Evolutionary conservation across 441 rosid species (phyloP), one percentile per base, ranked within the genome.

Genomic region (Kokia cookei): DNA sequence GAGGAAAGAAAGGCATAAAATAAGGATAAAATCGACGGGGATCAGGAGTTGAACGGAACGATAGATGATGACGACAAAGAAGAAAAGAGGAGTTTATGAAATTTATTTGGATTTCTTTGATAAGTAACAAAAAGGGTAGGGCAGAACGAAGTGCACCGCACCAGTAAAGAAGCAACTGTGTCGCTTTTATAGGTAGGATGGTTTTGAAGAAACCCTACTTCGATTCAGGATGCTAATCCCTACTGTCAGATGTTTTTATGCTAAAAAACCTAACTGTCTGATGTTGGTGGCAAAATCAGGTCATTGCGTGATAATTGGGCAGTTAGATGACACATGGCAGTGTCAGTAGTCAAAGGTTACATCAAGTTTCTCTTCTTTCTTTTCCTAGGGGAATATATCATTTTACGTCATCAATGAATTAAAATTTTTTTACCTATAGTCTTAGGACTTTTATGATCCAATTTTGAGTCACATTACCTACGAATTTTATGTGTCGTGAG

Each of bases 71-170:
- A 22, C 65, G 66, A 35, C 80, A 79, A 42, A 43, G 82, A 72
- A 35, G 27, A 26, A 32, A 24, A 4, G 5, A 47, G 2, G 48
- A 7, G 10, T 4, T 12, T 5, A 12, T n/a, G 11, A n/a, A 32
- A n/a, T 27, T 19, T 79, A 78, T 80, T 72, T 3, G 45, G 48
- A 1, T 71, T 81, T 81, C 83, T 82, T 75, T 35, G 5, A 1
- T 19, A 48, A 53, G 1, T 7, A 15, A 26, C 9, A 64, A 63
- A 32, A 47, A 19, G n/a, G 81, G 86, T 82, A 78, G 86, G 86
- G 86, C 87, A 82, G 92, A 77, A 58, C 51, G 79, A 79, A 68
- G 89, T 83, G 92, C 88, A 76, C 89, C 86, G 92, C 92, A 73
- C 82, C 81, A 72, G 63, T 42, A 4, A 3, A 15, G 53, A 0